phyloP scores from a whole-genome alignment of 225 moss, liverwort and hornwort species.

The Marchantia paleacea region DNA sequence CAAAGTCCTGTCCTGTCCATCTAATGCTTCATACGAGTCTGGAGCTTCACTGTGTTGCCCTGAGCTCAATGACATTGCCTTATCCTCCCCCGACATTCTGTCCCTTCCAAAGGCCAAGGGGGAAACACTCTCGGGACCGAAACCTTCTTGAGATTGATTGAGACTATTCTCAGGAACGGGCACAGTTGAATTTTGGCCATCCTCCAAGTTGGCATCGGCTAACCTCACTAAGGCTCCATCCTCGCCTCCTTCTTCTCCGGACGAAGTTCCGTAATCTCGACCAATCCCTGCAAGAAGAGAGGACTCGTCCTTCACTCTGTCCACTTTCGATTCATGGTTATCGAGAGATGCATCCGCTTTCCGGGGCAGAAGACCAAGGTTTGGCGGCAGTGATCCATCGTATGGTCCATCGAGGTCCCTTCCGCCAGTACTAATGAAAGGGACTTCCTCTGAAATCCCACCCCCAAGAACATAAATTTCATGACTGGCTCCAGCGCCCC shows the following conservation, averaged over 20 bases:
- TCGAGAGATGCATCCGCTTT: conserved; percentile 23
- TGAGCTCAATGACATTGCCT: neutral
- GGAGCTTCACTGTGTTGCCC: neutral
- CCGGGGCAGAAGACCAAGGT: conserved; percentile 18
- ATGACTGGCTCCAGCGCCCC: conserved; percentile 14
- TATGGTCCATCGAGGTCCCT: conserved; percentile 34
- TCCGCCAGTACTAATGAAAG: conserved; percentile 31
- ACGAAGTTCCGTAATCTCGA: conserved; percentile 33
- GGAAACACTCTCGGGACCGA: neutral
- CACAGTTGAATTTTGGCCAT: conserved; percentile 3
- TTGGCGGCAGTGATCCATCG: conserved; percentile 11
- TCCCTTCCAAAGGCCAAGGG: neutral
- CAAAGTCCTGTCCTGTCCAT: conserved; percentile 2
- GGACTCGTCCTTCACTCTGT: conserved; percentile 30
- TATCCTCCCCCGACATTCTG: neutral
- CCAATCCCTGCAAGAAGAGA: conserved; percentile 29
- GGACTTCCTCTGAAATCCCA: conserved; percentile 29
- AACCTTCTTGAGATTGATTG: neutral
- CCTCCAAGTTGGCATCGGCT: conserved; percentile 3
- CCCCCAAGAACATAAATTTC: conserved; percentile 16
- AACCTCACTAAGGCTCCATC: conserved; percentile 7
- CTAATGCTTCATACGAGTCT: neutral
- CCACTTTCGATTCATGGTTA: neutral
- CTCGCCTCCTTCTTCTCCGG: conserved; percentile 28
- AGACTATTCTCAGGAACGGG: neutral